Evolutionary conservation across 2,329 filamentous ascomycete genomes (phyloP).

Genomic region (Thielaviopsis cerberus): DNA sequence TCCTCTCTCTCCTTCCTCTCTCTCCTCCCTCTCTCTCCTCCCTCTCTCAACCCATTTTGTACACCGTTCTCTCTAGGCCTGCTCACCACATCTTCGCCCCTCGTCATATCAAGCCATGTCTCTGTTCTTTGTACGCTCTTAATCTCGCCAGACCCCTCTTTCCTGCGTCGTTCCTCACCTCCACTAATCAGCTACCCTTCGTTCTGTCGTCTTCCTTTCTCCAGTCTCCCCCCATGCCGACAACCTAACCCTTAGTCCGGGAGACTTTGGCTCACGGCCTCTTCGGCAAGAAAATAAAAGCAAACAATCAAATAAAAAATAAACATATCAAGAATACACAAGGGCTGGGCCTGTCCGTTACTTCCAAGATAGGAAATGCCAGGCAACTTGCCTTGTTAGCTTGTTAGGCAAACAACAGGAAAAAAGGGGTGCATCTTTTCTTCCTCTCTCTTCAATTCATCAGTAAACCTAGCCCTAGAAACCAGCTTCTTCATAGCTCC

Average conservation of each 20-base stretch:
- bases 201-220: no score
- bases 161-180: no score
- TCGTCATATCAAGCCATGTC: not conserved
- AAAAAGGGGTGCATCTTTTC: not conserved
- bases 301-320: not conserved
- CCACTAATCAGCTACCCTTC: not conserved
- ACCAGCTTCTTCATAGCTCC: not conserved
- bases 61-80: no score
- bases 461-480: no score
- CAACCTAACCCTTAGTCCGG: no score
- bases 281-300: no score
- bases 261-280: no score
- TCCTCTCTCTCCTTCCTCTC: no score
- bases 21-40: no score
- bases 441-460: not conserved
- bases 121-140: not conserved
- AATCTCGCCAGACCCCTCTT: no score
- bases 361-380: not conserved
- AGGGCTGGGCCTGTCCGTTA: not conserved
- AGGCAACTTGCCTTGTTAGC: no score
- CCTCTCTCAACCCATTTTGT: not conserved
- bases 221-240: no score
- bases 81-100: not conserved
- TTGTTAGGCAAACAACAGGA: not conserved
- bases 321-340: not conserved